phyloP scores from a whole-genome alignment of 1,139 yeast genomes.

The Kodamaea anthophila region DNA sequence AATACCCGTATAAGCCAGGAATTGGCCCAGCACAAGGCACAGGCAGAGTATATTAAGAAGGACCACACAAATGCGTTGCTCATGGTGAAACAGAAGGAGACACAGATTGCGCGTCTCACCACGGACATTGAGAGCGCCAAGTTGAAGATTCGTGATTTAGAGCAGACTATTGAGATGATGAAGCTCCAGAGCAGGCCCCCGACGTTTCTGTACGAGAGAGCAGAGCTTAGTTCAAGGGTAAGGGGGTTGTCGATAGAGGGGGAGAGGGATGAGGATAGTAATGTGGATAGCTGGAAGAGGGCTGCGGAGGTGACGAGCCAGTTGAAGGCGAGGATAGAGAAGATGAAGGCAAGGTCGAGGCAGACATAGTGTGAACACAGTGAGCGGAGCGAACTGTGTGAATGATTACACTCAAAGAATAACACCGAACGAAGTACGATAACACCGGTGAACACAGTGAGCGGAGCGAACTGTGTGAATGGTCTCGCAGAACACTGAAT shows the following conservation, averaged over 20 bases:
- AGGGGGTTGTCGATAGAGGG: conserved; percentile 41
- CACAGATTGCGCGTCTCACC: conserved; percentile 52
- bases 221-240: conserved; percentile 40
- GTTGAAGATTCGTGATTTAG: conserved; percentile 43
- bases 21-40: conserved; percentile 21
- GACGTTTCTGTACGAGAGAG: conserved; percentile 6
- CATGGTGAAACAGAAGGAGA: conserved; percentile 58
- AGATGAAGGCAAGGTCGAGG: conserved; percentile 72
- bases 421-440: too few species aligned
- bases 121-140: conserved; percentile 56
- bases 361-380: too few species aligned
- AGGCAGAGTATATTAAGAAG: conserved; percentile 35
- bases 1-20: conserved; percentile 40
- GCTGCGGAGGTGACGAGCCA: conserved; percentile 89
- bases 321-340: conserved; percentile 78
- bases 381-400: too few species aligned
- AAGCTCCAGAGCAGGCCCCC: conserved; percentile 25
- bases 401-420: too few species aligned
- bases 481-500: too few species aligned
- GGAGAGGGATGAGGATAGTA: conserved; percentile 27
- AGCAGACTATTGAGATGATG: conserved; percentile 45
- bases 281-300: conserved; percentile 77
- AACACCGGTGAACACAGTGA: too few species aligned
- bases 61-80: conserved; percentile 48
- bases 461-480: too few species aligned